phyloP scores from a whole-genome alignment of 1,139 yeast species.

The Saccharomyces uvarum region DNA sequence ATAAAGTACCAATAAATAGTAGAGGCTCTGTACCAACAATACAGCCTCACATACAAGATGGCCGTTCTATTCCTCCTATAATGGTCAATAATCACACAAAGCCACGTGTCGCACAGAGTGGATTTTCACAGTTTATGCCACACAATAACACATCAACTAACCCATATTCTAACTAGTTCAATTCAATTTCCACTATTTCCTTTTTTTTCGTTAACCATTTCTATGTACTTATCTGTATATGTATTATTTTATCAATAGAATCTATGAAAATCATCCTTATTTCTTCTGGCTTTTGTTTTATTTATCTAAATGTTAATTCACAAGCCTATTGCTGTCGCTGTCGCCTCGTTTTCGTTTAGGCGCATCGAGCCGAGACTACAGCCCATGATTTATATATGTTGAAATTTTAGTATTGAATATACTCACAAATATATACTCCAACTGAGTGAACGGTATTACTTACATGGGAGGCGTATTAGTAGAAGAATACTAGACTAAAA shows the following conservation, averaged over 20 bases:
- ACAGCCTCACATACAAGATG: not conserved
- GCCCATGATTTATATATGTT: not conserved
- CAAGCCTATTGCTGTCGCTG: not conserved
- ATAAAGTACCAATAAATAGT: not conserved
- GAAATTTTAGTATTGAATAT: not conserved
- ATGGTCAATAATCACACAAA: not conserved
- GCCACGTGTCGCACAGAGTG: constrained; percentile 11
- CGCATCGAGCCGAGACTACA: not conserved
- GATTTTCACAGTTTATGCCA: constrained; percentile 30
- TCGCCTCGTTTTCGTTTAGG: not conserved
- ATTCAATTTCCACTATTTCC: not conserved
- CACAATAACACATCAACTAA: constrained; percentile 9
- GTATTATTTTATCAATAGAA: not conserved
- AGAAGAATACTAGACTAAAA: not conserved
- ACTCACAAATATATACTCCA: not conserved
- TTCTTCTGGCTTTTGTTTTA: not conserved
- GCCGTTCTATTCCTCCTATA: not conserved
- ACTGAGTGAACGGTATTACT: not conserved
- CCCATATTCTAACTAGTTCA: constrained; percentile 5
- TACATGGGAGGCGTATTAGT: not conserved
- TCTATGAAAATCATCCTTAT: not conserved
- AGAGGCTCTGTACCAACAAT: not conserved
- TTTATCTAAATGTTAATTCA: not conserved
- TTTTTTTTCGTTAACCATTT: not conserved
- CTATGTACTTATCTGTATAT: not conserved